Evolutionary conservation across 2,329 filamentous ascomycete genomes (phyloP).

Genomic region (Alternaria sp.): DNA sequence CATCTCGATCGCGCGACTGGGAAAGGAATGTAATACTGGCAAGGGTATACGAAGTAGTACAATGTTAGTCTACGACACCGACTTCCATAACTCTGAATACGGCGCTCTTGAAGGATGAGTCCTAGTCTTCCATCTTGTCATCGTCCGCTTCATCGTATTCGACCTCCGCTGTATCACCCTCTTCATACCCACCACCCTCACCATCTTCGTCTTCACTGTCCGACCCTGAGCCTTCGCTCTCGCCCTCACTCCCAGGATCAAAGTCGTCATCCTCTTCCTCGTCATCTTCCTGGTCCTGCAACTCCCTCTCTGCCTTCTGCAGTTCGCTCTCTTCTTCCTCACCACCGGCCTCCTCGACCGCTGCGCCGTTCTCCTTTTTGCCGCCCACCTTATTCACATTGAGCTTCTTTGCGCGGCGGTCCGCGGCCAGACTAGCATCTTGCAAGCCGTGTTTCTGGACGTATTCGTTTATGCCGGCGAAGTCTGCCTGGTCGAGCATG

Average conservation of each 20-base stretch:
- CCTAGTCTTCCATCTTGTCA: constrained; percentile 37
- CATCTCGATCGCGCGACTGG: not conserved
- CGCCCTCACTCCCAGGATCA: constrained; percentile 49
- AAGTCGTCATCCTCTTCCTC: constrained; percentile 53
- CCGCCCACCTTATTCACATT: constrained; percentile 54
- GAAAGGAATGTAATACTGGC: not conserved
- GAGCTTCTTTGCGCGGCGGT: constrained; percentile 64
- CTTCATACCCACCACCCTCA: constrained; percentile 38
- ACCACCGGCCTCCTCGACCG: constrained; percentile 13
- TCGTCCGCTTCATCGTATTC: constrained; percentile 25
- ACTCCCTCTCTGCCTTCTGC: constrained; percentile 46
- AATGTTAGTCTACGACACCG: not conserved
- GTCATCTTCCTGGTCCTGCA: constrained; percentile 49
- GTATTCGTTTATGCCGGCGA: constrained; percentile 66
- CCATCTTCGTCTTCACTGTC: constrained; percentile 45
- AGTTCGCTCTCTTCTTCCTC: constrained; percentile 49
- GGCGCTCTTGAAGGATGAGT: not conserved
- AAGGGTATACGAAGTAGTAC: not conserved
- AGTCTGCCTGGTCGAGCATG: constrained; percentile 71
- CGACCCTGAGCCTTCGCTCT: constrained; percentile 48
- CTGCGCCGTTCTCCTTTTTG: constrained; percentile 28
- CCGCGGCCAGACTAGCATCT: constrained; percentile 67
- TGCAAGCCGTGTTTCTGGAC: constrained; percentile 66
- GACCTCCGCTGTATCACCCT: constrained; percentile 29
- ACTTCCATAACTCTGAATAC: not conserved